Evolutionary conservation across 2,329 filamentous ascomycete genomes (phyloP).

Genomic region (Nannizziopsis barbatae): DNA sequence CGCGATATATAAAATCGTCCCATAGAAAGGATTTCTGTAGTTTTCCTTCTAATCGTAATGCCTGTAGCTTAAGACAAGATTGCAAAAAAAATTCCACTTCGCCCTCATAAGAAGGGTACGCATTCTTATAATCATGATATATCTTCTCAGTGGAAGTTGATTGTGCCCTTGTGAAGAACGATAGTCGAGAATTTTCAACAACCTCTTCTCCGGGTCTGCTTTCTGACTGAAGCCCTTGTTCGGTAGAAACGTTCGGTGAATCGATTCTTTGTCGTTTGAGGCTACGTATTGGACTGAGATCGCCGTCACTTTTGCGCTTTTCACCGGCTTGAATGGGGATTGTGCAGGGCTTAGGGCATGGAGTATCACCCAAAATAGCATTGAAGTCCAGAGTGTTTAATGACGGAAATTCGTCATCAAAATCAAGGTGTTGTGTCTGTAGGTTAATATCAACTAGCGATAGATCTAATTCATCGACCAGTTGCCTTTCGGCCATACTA

Average conservation of each 20-base stretch:
- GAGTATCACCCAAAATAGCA: background rate
- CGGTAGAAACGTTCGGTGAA: background rate
- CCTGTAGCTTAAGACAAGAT: slow-evolving; percentile 30
- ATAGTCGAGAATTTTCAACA: background rate
- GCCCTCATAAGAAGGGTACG: slow-evolving; percentile 33
- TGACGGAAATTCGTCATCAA: background rate
- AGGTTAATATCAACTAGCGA: background rate
- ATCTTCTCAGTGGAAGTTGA: slow-evolving; percentile 15
- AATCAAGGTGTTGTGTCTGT: background rate
- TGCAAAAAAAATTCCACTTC: slow-evolving; percentile 29
- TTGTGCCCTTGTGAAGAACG: background rate
- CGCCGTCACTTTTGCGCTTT: slow-evolving; percentile 2
- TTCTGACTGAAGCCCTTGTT: background rate
- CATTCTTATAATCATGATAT: slow-evolving; percentile 29
- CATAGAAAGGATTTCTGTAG: slow-evolving; percentile 31
- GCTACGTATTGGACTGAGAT: background rate
- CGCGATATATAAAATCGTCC: slow-evolving; percentile 38
- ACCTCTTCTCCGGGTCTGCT: background rate
- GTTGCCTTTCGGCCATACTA: slow-evolving; percentile 5
- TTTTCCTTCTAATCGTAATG: slow-evolving; percentile 22
- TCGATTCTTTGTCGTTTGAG: slow-evolving; percentile 1
- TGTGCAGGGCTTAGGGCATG: background rate
- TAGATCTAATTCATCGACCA: slow-evolving; percentile 10
- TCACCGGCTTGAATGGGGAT: background rate
- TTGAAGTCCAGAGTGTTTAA: background rate